Evolutionary conservation across 371 early-diverging fungal species (phyloP).

Genomic region (Mucor velutinosus): DNA sequence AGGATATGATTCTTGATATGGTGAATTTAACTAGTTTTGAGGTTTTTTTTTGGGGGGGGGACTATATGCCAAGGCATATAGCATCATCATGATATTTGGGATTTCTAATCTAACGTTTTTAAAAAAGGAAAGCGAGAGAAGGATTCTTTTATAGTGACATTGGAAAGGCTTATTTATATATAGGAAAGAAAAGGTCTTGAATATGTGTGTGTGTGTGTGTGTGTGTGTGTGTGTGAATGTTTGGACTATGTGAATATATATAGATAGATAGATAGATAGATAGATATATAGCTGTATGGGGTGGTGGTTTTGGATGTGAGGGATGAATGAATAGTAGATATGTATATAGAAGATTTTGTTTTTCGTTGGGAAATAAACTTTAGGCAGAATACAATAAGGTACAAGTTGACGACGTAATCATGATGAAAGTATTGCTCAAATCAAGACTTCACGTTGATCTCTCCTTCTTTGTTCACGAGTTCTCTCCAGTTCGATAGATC

Average conservation of each 20-base stretch:
- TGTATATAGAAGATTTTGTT: background rate
- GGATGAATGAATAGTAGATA: background rate
- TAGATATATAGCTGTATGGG: too few species aligned
- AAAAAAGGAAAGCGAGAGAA: too few species aligned
- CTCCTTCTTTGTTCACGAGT: conserved; percentile 41
- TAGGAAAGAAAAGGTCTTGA: background rate
- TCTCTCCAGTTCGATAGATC: conserved; percentile 35
- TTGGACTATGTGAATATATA: background rate
- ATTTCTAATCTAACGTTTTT: background rate
- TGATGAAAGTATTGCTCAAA: conserved; percentile 22
- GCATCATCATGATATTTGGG: background rate
- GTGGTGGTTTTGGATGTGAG: background rate
- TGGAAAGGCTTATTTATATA: background rate
- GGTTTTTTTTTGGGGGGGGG: background rate
- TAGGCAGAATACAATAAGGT: background rate
- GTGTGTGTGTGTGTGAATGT: background rate
- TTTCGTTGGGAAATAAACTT: background rate
- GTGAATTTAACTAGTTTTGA: background rate
- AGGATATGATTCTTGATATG: background rate
- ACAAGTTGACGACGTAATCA: conserved; percentile 8
- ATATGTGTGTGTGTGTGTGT: background rate
- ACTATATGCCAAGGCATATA: background rate
- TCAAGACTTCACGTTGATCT: conserved; percentile 37
- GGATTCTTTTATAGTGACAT: background rate
- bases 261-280: too few species aligned